phyloP scores from a whole-genome alignment of 2,329 filamentous ascomycete genomes.

The Talaromyces funiculosus region DNA sequence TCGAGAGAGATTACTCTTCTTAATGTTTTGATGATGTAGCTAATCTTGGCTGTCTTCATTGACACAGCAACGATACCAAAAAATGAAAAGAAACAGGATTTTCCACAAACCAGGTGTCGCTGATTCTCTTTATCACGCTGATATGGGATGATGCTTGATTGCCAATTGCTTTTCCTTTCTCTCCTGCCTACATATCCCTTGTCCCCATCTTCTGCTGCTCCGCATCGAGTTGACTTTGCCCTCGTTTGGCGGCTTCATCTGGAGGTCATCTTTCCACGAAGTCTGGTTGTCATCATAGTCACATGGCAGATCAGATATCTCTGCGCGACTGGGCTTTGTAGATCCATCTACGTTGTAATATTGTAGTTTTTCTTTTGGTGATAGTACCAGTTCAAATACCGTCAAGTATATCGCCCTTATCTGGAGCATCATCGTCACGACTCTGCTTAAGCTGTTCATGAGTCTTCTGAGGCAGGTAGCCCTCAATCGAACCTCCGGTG shows the following conservation, averaged over 20 bases:
- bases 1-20: not conserved
- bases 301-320: not conserved
- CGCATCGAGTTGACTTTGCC: not conserved
- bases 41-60: conserved; percentile 17
- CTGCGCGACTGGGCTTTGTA: not conserved
- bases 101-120: conserved; percentile 73
- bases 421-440: conserved; percentile 38
- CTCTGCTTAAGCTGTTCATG: not conserved
- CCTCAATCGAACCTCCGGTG: conserved; percentile 38
- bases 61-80: conserved; percentile 26
- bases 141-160: conserved; percentile 79
- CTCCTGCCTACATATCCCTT: not conserved
- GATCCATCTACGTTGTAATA: conserved; percentile 7
- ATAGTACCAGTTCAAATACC: conserved; percentile 30
- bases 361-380: conserved; percentile 10
- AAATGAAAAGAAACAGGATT: conserved; percentile 36
- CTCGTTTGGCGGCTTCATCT: not conserved
- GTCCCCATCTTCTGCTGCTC: not conserved
- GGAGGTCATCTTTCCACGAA: not conserved
- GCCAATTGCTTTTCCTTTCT: conserved; percentile 52
- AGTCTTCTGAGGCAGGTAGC: conserved; percentile 30
- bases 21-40: conserved; percentile 9
- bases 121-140: conserved; percentile 55
- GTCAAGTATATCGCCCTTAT: conserved; percentile 46
- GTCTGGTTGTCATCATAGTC: not conserved